phyloP scores from a whole-genome alignment of 2,329 filamentous ascomycete genomes.

The Botryotinia globosa region DNA sequence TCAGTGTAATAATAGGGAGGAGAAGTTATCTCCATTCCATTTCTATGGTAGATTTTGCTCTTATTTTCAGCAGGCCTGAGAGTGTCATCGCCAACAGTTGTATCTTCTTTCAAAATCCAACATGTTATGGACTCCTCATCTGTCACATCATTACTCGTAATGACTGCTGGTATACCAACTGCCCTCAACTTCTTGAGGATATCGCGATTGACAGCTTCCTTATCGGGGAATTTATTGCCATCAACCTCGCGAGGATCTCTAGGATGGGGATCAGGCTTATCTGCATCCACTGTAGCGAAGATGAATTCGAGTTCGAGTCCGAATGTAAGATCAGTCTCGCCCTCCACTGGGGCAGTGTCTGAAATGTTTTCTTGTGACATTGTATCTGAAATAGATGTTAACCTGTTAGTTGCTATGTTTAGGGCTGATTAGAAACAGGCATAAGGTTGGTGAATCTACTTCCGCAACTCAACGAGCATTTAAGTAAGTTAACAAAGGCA shows the following conservation, averaged over 20 bases:
- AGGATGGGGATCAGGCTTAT: background rate
- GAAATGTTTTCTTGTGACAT: background rate
- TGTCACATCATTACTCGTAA: background rate
- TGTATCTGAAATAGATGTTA: background rate
- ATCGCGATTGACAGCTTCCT: too few species aligned
- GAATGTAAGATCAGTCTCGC: background rate
- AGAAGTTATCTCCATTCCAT: background rate
- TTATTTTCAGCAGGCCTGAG: too few species aligned
- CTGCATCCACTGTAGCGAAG: background rate
- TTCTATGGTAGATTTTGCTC: too few species aligned
- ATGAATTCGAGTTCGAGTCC: slow-evolving; percentile 7
- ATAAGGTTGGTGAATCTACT: background rate
- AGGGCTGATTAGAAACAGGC: background rate
- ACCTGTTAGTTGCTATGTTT: background rate
- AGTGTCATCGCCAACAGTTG: background rate
- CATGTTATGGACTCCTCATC: background rate
- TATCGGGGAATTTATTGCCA: too few species aligned
- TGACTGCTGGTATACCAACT: background rate
- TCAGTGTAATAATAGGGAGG: background rate
- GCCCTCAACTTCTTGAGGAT: too few species aligned
- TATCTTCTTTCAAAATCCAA: background rate
- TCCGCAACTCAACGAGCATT: background rate
- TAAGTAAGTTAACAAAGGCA: background rate
- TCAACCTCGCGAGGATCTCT: background rate
- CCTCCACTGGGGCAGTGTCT: background rate